phyloP scores from a whole-genome alignment of 768 basidiomycete genomes.

The Crassisporium funariophilum region DNA sequence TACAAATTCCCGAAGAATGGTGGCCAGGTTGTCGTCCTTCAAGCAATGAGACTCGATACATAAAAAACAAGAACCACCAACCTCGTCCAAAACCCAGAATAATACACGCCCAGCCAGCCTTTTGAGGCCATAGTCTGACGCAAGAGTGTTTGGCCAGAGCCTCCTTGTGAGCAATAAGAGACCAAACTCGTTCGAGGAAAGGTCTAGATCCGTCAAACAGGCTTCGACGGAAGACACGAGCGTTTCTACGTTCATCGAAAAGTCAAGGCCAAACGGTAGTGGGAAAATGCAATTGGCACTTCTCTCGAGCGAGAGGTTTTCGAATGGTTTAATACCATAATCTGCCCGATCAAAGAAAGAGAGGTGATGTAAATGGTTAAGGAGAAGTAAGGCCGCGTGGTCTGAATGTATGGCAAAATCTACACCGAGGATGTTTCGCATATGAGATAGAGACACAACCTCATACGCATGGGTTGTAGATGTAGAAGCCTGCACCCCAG shows the following conservation, averaged over 20 bases:
- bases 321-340: conserved; percentile 36
- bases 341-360: conserved; percentile 62
- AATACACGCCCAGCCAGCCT: conserved; percentile 61
- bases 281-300: conserved; percentile 58
- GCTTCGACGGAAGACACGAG: conserved; percentile 72
- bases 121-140: conserved; percentile 69
- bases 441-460: conserved; percentile 55
- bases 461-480: conserved; percentile 53
- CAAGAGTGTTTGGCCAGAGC: conserved; percentile 75
- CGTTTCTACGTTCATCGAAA: conserved; percentile 71
- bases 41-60: neutral
- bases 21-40: conserved; percentile 64
- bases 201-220: conserved; percentile 67
- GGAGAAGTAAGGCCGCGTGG: conserved; percentile 48
- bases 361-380: conserved; percentile 61
- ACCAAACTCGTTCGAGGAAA: conserved; percentile 75
- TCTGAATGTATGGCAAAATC: conserved; percentile 62
- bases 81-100: conserved; percentile 76
- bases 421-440: conserved; percentile 59
- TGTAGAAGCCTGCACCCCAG: conserved; percentile 19
- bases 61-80: conserved; percentile 27
- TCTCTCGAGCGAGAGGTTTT: conserved; percentile 29
- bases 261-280: conserved; percentile 70
- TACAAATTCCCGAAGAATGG: conserved; percentile 68
- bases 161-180: conserved; percentile 67